These are phyloP conservation scores for Lenwebbia sp. DNA, from an alignment of 345 rosid species.

Conservation along the genomic window DNA sequence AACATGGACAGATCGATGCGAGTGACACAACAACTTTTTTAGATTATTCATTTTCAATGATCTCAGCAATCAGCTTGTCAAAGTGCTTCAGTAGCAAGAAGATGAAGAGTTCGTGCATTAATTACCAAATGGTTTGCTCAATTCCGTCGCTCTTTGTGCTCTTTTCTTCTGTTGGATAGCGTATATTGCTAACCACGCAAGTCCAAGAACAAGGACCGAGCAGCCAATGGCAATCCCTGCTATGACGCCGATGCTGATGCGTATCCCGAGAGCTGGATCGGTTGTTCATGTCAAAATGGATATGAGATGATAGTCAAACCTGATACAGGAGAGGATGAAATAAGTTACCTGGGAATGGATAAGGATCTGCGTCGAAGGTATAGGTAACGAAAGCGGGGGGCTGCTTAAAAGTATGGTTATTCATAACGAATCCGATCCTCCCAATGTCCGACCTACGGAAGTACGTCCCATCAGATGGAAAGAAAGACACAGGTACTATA, in stretches of 20 bases:
- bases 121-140: slow-evolving; percentile 82
- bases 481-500: slow-evolving; percentile 65
- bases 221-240: slow-evolving; percentile 46
- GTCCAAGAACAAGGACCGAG: slow-evolving; percentile 43
- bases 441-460: slow-evolving; percentile 61
- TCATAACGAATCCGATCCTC: slow-evolving; percentile 60
- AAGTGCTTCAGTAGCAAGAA: not conserved
- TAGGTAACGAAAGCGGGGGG: slow-evolving; percentile 77
- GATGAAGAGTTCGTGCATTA: not conserved
- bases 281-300: slow-evolving; percentile 17
- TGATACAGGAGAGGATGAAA: not conserved
- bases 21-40: not conserved
- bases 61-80: not conserved
- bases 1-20: not conserved
- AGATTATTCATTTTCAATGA: not conserved
- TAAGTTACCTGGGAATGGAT: slow-evolving; percentile 63
- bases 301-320: not conserved
- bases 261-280: slow-evolving; percentile 11
- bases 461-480: slow-evolving; percentile 50
- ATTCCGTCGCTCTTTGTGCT: slow-evolving; percentile 72
- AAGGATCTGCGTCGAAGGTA: slow-evolving; percentile 70
- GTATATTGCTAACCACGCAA: slow-evolving; percentile 54
- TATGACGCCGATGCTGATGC: slow-evolving; percentile 32
- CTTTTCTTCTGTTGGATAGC: slow-evolving; percentile 88
- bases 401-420: slow-evolving; percentile 79